Evolutionary conservation across 805 yeast genomes (phyloP).

Genomic region (Candida mattraensis): DNA sequence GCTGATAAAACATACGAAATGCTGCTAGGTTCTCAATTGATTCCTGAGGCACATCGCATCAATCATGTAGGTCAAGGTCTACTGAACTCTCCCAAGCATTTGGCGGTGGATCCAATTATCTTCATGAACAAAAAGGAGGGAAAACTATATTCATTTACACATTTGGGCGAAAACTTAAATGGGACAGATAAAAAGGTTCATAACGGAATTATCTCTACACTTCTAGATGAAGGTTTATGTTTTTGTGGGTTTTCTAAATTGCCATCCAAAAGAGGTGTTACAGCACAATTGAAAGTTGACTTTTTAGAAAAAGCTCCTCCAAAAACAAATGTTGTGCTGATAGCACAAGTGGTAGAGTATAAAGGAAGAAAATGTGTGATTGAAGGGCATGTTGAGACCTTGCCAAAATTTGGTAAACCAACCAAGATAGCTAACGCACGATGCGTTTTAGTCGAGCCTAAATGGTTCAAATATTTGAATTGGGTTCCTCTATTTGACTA

Average conservation of each 20-base stretch:
- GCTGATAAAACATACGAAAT: constrained; percentile 26
- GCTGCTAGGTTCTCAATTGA: constrained; percentile 39
- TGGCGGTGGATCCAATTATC: constrained; percentile 76
- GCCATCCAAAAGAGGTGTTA: constrained; percentile 84
- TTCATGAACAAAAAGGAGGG: constrained; percentile 51
- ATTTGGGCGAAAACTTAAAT: constrained; percentile 63
- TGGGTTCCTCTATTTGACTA: constrained; percentile 47
- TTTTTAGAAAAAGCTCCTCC: constrained; percentile 64
- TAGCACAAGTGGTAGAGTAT: constrained; percentile 60
- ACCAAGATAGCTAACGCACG: constrained; percentile 51
- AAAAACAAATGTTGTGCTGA: constrained; percentile 61
- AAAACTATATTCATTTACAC: constrained; percentile 63
- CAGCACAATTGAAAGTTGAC: constrained; percentile 70
- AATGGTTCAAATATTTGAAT: constrained; percentile 73
- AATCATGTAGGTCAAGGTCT: constrained; percentile 75
- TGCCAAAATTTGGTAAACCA: constrained; percentile 26
- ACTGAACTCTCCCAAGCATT: constrained; percentile 61
- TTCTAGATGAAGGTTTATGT: constrained; percentile 83
- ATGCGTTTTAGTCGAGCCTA: constrained; percentile 81
- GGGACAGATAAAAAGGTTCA: constrained; percentile 76
- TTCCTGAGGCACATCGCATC: constrained; percentile 58
- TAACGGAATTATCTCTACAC: constrained; percentile 75
- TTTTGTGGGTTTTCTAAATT: constrained; percentile 79
- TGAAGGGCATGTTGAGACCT: constrained; percentile 59
- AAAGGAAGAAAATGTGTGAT: constrained; percentile 85